Base-by-base conservation (phyloP, 768 basidiomycete species). In the Tulasnella sp. region DNA sequence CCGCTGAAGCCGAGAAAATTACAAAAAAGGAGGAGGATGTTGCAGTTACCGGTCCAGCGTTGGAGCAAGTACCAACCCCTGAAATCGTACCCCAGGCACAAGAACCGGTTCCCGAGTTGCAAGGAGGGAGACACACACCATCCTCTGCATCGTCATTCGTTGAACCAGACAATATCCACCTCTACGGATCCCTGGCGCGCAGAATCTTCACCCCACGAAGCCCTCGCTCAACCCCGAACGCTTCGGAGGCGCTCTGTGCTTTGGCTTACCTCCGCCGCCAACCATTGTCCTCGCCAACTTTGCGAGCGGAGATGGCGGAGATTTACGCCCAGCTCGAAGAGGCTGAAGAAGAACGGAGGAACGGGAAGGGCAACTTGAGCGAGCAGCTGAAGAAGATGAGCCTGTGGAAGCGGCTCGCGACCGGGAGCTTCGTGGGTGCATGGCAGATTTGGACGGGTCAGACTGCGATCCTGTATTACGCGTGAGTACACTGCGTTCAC, bases 381-480 rank as follows among this genome's bases (percentile, higher is more conserved):
- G 75, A 67, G 39, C 67, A 71, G 4, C 40, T 76, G 38, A 39
- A 37, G 42, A 76, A 70, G 37, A 29, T 29, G 40, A 76, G 75
- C 67, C 17, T 19, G 1, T 29, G 75, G 52, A 40, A 40, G 31
- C 67, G 75, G 37, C 39, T 76, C 29, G 75, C 52, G 14, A 52
- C 67, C 40, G 75, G 39, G 15, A 67, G 39, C 29, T 76, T 76
- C 25, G 67, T 76, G 38, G 75, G 67, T 45, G 39, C 69, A 29
- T 76, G 75, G 75, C 75, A 76, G 40, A 76, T 76, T 34, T 76
- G 75, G 75, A 70, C 52, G n/a, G 75, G 64, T 22, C 75, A 76
- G 40, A 76, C 58, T 40, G 75, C 75, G 8, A 71, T 76, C 40
- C 38, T 76, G 31, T 76, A 76, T 17, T 76, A 76, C n/a, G 75